phyloP scores from a whole-genome alignment of 2,329 filamentous ascomycete genomes.

The Samsoniella hepiali region DNA sequence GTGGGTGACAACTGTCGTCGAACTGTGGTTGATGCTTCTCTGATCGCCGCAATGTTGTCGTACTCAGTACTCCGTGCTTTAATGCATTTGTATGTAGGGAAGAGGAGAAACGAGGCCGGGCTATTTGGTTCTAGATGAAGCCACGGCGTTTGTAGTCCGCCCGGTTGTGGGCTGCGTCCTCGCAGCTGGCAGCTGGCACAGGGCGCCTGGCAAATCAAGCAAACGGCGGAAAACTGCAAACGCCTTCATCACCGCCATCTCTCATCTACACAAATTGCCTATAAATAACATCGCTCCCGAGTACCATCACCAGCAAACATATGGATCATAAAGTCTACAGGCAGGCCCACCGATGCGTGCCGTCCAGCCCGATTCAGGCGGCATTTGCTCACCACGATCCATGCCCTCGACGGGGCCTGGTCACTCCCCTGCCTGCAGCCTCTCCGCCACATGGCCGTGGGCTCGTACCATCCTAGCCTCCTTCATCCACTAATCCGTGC shows the following conservation, averaged over 20 bases:
- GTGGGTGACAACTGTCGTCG: neutral
- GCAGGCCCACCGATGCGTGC: conserved; percentile 11
- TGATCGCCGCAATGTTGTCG: neutral
- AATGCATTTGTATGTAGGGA: neutral
- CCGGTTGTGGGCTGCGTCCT: neutral
- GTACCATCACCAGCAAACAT: neutral
- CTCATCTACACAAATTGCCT: neutral
- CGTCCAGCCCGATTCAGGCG: conserved; percentile 14
- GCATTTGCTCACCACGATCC: neutral
- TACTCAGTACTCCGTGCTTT: neutral
- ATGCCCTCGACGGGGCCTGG: conserved; percentile 3
- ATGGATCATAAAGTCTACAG: neutral
- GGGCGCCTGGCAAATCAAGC: neutral
- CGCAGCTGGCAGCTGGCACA: conserved; percentile 1
- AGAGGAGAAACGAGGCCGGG: neutral
- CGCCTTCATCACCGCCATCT: neutral
- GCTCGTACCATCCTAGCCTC: neutral
- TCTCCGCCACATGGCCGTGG: neutral
- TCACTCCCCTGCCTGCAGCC: neutral
- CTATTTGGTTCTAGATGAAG: conserved; percentile 4
- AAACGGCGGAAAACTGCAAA: neutral
- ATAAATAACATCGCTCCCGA: neutral
- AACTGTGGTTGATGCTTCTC: neutral
- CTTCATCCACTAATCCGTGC: neutral
- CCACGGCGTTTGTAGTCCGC: conserved; percentile 7